Evolutionary conservation across 805 yeast species (phyloP).

Genomic region (Pichia thaimueangensis): DNA sequence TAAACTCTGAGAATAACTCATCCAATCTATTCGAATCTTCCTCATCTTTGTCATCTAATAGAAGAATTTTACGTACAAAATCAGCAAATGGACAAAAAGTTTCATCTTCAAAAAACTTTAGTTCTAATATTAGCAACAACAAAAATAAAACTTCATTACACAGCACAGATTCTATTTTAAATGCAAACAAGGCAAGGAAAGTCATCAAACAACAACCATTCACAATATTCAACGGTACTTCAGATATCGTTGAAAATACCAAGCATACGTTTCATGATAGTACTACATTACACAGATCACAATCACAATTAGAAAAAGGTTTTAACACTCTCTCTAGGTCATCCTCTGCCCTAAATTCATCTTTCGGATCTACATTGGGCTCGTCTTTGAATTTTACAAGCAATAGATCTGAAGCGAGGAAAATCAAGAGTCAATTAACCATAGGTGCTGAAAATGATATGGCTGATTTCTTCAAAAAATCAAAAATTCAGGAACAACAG

Average conservation of each 20-base stretch:
- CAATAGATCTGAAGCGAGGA: not conserved
- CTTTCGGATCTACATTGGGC: not conserved
- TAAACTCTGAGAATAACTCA: too few relatives aligned
- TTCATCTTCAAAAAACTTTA: not conserved
- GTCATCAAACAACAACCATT: not conserved
- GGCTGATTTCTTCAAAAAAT: slow-evolving; percentile 12
- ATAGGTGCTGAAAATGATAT: slow-evolving; percentile 8
- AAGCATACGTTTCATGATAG: slow-evolving; percentile 2
- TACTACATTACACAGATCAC: slow-evolving; percentile 8
- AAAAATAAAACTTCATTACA: too few relatives aligned
- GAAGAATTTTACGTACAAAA: slow-evolving; percentile 3
- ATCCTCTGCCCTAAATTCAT: not conserved
- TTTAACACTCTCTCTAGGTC: slow-evolving; percentile 3
- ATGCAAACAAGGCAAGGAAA: slow-evolving; percentile 10
- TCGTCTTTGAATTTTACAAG: not conserved
- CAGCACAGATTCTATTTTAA: not conserved
- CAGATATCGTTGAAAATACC: not conserved
- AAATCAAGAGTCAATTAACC: slow-evolving; percentile 10
- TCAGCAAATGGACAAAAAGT: slow-evolving; percentile 4
- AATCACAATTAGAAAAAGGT: not conserved
- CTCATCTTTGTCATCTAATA: too few relatives aligned
- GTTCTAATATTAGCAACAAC: too few relatives aligned
- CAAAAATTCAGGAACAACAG: slow-evolving; percentile 9
- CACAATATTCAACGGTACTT: not conserved
- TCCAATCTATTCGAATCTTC: too few relatives aligned